Evolutionary conservation across 1,139 yeast genomes (phyloP).

Genomic region (Protomyces inundatus): DNA sequence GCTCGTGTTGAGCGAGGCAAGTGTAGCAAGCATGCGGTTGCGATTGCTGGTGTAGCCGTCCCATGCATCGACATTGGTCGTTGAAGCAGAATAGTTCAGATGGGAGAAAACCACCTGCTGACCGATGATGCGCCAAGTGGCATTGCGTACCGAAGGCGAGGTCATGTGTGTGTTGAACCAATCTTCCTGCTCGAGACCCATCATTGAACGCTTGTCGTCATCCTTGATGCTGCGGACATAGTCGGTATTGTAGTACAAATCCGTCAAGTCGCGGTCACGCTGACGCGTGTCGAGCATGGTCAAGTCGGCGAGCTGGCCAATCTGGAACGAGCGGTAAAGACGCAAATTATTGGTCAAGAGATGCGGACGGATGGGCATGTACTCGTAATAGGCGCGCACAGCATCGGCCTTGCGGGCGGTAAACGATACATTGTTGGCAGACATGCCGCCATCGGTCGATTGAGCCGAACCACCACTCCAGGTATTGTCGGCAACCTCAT

Average conservation of each 20-base stretch:
- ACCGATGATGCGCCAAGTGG: constrained; percentile 7
- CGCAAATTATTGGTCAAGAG: constrained; percentile 1
- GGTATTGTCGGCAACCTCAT: constrained; percentile 6
- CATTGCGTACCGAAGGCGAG: background rate
- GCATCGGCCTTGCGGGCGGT: constrained; percentile 1
- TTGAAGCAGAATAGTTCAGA: background rate
- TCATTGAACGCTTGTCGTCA: constrained; percentile 5
- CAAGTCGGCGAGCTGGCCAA: constrained; percentile 3
- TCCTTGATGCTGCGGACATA: constrained; percentile 3
- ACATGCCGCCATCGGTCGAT: background rate
- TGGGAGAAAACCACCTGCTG: constrained; percentile 4
- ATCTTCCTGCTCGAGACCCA: constrained; percentile 5
- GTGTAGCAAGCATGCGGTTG: background rate
- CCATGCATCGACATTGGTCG: background rate
- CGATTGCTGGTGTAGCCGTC: constrained; percentile 8
- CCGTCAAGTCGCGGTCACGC: constrained; percentile 7
- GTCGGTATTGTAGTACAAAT: constrained; percentile 2
- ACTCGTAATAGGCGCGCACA: constrained; percentile 12
- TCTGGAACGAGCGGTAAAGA: constrained; percentile 1
- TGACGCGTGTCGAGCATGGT: constrained; percentile 14
- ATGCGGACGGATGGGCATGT: constrained; percentile 4
- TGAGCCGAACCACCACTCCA: background rate
- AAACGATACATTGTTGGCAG: background rate
- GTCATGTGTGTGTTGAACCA: constrained; percentile 2
- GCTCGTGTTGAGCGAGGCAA: background rate